A percentile compares a stretch with the other conserved stretches of the same genome.
These are phyloP conservation scores for Xylaria palmicola DNA, from an alignment of 495 filamentous ascomycete species.

Conservation along the genomic window DNA sequence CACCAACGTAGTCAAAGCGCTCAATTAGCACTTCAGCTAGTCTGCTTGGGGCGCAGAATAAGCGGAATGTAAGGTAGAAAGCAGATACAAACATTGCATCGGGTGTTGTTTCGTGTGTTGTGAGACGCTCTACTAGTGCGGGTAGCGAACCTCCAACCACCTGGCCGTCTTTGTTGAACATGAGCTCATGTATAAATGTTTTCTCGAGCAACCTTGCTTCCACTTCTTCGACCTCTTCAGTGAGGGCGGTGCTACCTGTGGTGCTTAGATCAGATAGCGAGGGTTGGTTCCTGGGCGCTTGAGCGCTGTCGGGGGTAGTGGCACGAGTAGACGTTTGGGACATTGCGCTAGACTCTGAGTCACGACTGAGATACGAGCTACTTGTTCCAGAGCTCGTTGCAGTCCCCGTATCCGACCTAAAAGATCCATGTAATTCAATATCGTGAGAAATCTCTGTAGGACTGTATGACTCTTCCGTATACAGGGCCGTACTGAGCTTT, in stretches of 20 bases:
- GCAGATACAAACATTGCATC: conserved; percentile 90
- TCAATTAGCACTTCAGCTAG: conserved; percentile 81
- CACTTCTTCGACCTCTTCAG: conserved; percentile 71
- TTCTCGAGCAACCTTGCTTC: conserved; percentile 81
- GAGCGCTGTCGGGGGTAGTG: conserved; percentile 73
- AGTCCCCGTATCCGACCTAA: conserved; percentile 49
- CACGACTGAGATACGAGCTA: conserved; percentile 75
- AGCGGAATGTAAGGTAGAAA: conserved; percentile 95
- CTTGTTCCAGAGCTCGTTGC: conserved; percentile 56
- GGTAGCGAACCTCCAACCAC: conserved; percentile 90
- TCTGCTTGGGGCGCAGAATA: conserved; percentile 80
- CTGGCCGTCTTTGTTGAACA: conserved; percentile 91
- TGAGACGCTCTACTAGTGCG: conserved; percentile 89
- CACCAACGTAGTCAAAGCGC: conserved; percentile 87
- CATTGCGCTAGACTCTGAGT: conserved; percentile 77
- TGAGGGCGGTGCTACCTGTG: conserved; percentile 58
- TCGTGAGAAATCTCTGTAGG: conserved; percentile 43
- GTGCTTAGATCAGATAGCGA: conserved; percentile 59
- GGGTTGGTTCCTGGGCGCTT: conserved; percentile 43
- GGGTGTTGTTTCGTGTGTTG: conserved; percentile 88
- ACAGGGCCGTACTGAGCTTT: conserved; percentile 47
- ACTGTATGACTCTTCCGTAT: conserved; percentile 46
- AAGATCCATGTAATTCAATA: conserved; percentile 45
- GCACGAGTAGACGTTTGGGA: conserved; percentile 85
- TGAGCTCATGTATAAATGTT: conserved; percentile 85